Evolutionary conservation across 192 early-diverging fungal genomes (phyloP), one percentile per base, ranked within the genome.

Genomic region (Coemansia umbellata): DNA sequence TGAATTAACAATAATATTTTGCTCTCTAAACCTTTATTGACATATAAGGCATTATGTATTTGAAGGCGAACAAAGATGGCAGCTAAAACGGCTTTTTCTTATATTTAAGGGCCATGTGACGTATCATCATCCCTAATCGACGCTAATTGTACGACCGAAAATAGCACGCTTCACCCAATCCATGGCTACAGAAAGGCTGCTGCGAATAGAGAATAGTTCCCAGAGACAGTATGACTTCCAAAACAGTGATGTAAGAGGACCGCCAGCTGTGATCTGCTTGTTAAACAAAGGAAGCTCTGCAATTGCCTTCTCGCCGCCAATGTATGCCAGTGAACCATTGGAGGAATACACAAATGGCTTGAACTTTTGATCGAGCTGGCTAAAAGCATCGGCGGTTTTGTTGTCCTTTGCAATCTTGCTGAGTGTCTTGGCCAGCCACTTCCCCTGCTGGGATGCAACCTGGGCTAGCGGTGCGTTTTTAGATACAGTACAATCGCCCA

Each of bases 401-500:
- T 21, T 26, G 43, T 60, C 68, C 28, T 66, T 67, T 32, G 78
- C 81, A 53, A 93, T 58, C 21, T 57, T 58, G 56, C 86, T 84
- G 67, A 97, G 85, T 6, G 84, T 70, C 19, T 78, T 61, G 24
- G 91, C 84, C 37, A 97, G 80, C 78, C 93, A 97, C 36, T 78
- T 80, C 22, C 92, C 92, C 64, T 97, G 92, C 54, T 92, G 84
- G 23, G 83, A 80, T 6, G 94, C 94, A 19, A 97, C 83, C 69
- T 97, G 94, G 5, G 91, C 91, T 8, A 92, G 77, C 39, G 82
- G 80, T 21, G 87, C 74, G 42, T 85, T 85, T 63, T 89, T 77
- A 50, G 92, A 86, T 0, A 85, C 83, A 3, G 91, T 90, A 66
- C 94, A 97, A 66, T 97, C 94, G 42, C 94, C 94, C 19, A 92